Base-by-base conservation (phyloP, 768 basidiomycete genomes). In the Boletus tomentosulus region DNA sequence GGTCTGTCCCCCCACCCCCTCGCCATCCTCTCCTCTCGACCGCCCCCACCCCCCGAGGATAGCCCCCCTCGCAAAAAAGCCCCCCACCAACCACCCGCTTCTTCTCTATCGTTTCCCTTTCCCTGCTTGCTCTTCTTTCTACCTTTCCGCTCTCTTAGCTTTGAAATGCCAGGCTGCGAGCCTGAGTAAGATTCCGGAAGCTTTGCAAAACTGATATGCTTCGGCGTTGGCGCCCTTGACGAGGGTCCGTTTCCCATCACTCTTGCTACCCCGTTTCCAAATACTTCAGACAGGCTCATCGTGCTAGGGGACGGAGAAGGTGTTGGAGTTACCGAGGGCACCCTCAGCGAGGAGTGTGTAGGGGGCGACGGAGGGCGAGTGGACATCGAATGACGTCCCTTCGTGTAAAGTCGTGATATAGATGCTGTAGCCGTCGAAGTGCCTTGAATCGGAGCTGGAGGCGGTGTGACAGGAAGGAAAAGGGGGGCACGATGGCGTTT, bases 401-500 rank as follows among this genome's bases (percentile, higher is more conserved):
- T 85, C 1, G 87, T 88, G 60, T 85, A 86, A 13, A 91, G 77
- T n/a, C 85, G 77, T 24, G 87, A 89, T 46, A 92, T 76, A 28
- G 84, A 86, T 1, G 89, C 89, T 2, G 89, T 92, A 1, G 89
- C 85, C 5, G 75, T 86, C 4, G 86, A 87, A 4, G 86, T 85
- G n/a, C 80, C 76, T 6, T 85, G 73, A 2, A 68, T 64, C 10
- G 82, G 80, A 10, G 76, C 74, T 2, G 86, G 84, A 3, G 80
- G 77, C 4, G 70, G 71, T 44, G 65, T 77, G 53, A 67, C 62
- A 28, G 51, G 81, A 72, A 34, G 76, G 74, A 63, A 64, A 38
- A 55, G 43, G 34, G 61, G 65, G 19, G 62, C 25, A 31, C 66
- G 65, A 33, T 22, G 35, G 16, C 46, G n/a, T 42, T 54, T 64